Evolutionary conservation across 2,329 filamentous ascomycete species (phyloP), one percentile per base, ranked within the genome.

Genomic region (Alternaria viburni): DNA sequence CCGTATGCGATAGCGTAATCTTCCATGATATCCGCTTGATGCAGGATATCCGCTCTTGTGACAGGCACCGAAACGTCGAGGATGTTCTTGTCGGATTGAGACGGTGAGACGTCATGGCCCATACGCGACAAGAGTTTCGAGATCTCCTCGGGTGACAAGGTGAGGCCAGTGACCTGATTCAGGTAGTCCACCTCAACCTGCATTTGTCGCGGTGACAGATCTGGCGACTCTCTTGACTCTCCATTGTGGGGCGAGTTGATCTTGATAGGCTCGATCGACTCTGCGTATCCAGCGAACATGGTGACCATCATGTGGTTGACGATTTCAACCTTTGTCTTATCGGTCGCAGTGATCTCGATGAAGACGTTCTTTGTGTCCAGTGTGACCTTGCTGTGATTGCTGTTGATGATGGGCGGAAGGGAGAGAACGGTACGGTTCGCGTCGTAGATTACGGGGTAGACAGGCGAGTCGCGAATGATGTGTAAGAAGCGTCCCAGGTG

Each of bases 1-100:
- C 96, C 96, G 80, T 98, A 97, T 57, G 93, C 93, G 69, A 99
- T 96, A 44, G 93, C 96, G 19, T 96, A 90, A 78, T 99, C 96
- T 83, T 99, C 96, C 95, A 99, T 99, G 71, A 99, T 92, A 79
- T 99, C 96, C 74, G 93, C 96, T 77, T 97, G 92, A 81, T 99
- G 96, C 30, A 99, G 89, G 45, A 99, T 91, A 80, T 99, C 96
- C 51, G 96, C 95, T 66, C 96, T 89, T 50, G 94, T 98, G 30
- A 94, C 89, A 9, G 96, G 96, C 23, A 98, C 88, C 36, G 90
- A 87, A 26, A 98, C 90, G 74, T 96, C 91, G 64, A 97, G 85
- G 54, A 96, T 83, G 54, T 79, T 80, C 76, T 92, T 90, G 58
- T 87, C 81, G 65, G 91, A 86, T 58, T 85, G 82, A 0, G 93